Conservation (phyloP, 352 stramenopile genomes). For the Phytopythium chamaehyphon region DNA sequence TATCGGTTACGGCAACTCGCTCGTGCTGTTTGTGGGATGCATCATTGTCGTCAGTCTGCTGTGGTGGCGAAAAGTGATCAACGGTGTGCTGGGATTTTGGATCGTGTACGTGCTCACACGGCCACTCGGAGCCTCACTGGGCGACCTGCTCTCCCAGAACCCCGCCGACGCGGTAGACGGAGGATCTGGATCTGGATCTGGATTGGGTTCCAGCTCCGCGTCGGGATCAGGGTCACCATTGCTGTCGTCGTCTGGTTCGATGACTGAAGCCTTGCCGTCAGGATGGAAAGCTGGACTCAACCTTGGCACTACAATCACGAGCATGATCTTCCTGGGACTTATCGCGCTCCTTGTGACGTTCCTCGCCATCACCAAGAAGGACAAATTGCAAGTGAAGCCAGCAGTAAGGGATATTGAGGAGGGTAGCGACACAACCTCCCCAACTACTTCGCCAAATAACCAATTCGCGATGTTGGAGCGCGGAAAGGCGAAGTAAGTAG, state of each 20-base stretch:
- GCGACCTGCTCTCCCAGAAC: constrained; percentile 23
- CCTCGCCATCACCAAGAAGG: constrained; percentile 17
- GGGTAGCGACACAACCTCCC: no score
- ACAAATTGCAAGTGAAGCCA: constrained; percentile 10
- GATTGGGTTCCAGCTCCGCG: not conserved
- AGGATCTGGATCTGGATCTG: constrained; percentile 1
- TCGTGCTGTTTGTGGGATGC: constrained; percentile 17
- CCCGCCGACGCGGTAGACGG: constrained; percentile 11
- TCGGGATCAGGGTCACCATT: not conserved
- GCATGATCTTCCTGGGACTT: constrained; percentile 18
- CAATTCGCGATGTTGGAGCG: no score
- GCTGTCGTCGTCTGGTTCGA: not conserved
- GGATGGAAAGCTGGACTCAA: constrained; percentile 21
- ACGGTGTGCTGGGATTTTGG: constrained; percentile 19
- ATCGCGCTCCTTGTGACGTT: constrained; percentile 14
- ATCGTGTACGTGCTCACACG: constrained; percentile 20
- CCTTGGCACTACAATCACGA: constrained; percentile 17
- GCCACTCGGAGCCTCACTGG: constrained; percentile 19
- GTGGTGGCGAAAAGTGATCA: constrained; percentile 17
- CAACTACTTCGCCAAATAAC: no score
- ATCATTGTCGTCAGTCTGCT: constrained; percentile 13
- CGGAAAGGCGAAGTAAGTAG: no score
- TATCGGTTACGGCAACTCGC: constrained; percentile 21
- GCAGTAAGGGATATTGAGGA: no score
- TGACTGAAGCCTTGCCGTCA: constrained; percentile 9